Evolutionary conservation across 306 rosid species (phyloP), one percentile per base, ranked within the genome.

Genomic region (Trifolium dubium): DNA sequence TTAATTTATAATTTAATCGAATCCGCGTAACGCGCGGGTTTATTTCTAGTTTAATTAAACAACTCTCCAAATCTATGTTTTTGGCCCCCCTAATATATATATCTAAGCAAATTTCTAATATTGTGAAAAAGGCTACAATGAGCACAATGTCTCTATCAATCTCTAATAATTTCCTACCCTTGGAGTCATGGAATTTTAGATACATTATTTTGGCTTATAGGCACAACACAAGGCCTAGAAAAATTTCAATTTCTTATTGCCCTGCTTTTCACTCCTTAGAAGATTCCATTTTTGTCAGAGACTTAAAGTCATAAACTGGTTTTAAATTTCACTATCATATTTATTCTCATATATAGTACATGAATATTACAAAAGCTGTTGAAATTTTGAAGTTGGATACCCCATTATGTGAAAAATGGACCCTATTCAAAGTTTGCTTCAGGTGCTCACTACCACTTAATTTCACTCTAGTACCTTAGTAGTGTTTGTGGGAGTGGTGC

Each of bases 401-500:
- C 6, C 64, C 65, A 31, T 60, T 69, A 79, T 76, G 67, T 54
- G 70, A 68, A 46, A 72, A 51, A 83, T 76, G 80, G 80, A 72
- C 77, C 84, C 74, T 46, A 31, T 56, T 5, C 77, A 53, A 40
- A 72, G 34, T 47, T 49, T 67, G 46, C 51, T 59, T 79, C 76
- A 41, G 67, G 68, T 71, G 73, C 70, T 67, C 69, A 66, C 75
- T 51, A 4, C 87, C 82, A 83, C 84, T 76, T 32, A 37, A 3
- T n/a, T 73, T 51, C 79, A 65, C n/a, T 2, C 7, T 31, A 31
- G 5, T 59, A 43, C 55, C 58, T 61, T 44, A 47, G 18, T 79
- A 79, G 77, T 70, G 71, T 76, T 76, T 44, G 59, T 67, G 80
- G 41, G 59, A 76, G 70, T 71, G 73, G 75, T 40, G 44, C 13